Evolutionary conservation across 2,329 filamentous ascomycete genomes (phyloP), one percentile per base, ranked within the genome.

Genomic region (Pseudogymnoascus sp.): DNA sequence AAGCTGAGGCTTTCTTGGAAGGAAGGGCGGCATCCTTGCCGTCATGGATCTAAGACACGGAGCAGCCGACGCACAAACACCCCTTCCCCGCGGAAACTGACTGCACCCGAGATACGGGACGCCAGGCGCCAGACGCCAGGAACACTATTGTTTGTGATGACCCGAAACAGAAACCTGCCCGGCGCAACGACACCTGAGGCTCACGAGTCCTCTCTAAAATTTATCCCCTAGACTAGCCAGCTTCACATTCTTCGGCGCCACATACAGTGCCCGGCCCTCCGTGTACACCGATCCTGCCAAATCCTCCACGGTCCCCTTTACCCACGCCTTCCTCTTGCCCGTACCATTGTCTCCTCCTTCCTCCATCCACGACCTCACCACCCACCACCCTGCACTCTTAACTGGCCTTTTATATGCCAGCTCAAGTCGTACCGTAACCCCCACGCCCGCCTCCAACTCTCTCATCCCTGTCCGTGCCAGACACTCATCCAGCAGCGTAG

Each of bases 401-500:
- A 86, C 84, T 0, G 85, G 86, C 63, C 79, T 81, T 46, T 82
- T 78, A 72, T 91, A 93, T 61, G 81, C 79, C 59, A 92, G 71
- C 65, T 83, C 77, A 35, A 88, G 73, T 61, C 79, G 81, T 43
- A 86, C 78, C 70, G 85, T 82, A 67, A 87, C 75, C 69, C 83
- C 81, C 35, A 80, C 81, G 50, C 77, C 75, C 7, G 73, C 75
- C 1, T 78, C 77, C 65, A 85, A 78, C 33, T 73, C 71, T 53
- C 74, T 72, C 62, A 85, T 76, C 10, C 84, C 84, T 65, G 84
- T 86, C 46, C 87, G 79, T n/a, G 85, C 85, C 65, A 90, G 78
- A 61, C 81, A 83, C 77, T 92, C 89, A 72, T 90, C 84, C 38
- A 92, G 75, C 3, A 90, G 73, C 0, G 86, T 91, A 6, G 86